Evolutionary conservation across 2,329 filamentous ascomycete genomes (phyloP).

Genomic region (Epichloe brachyelytri): DNA sequence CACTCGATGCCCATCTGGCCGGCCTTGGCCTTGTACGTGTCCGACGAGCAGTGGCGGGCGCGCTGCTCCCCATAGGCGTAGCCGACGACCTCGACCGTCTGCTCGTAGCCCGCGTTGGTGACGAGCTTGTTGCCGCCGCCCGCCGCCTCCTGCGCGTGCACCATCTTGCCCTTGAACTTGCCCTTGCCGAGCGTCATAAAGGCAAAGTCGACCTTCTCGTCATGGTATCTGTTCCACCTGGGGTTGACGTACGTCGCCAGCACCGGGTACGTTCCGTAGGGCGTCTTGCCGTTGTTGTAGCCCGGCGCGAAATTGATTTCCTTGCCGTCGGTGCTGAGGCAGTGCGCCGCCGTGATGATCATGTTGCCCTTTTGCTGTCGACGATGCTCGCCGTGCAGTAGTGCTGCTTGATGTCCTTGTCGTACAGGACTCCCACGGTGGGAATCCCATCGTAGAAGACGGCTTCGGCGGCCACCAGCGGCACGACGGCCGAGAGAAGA

Average conservation of each 20-base stretch:
- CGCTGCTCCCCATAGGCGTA: conserved; percentile 6
- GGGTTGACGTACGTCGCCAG: conserved; percentile 2
- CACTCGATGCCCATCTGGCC: conserved; percentile 8
- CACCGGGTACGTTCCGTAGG: conserved; percentile 8
- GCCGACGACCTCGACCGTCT: conserved; percentile 5
- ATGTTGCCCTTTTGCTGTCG: conserved; percentile 6
- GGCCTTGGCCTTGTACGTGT: conserved; percentile 4
- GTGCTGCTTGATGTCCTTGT: conserved; percentile 1
- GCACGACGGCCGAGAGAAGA: background rate
- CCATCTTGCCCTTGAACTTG: conserved; percentile 4
- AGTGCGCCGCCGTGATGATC: conserved; percentile 7
- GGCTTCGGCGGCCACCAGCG: background rate
- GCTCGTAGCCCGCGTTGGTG: conserved; percentile 4
- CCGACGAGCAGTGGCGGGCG: conserved; percentile 5
- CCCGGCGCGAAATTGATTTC: conserved; percentile 7
- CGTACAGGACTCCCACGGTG: conserved; percentile 5
- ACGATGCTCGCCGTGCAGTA: conserved; percentile 7
- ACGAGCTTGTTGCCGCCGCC: conserved; percentile 7
- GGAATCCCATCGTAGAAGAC: conserved; percentile 6
- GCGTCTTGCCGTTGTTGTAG: conserved; percentile 6
- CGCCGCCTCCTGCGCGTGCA: conserved; percentile 6
- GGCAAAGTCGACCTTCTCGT: conserved; percentile 7
- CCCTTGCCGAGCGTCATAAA: conserved; percentile 7
- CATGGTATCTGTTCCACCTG: conserved; percentile 2
- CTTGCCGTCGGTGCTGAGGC: conserved; percentile 4